Evolutionary conservation across 768 basidiomycete genomes (phyloP), one percentile per base, ranked within the genome.

Genomic region (Inosperma sp.): DNA sequence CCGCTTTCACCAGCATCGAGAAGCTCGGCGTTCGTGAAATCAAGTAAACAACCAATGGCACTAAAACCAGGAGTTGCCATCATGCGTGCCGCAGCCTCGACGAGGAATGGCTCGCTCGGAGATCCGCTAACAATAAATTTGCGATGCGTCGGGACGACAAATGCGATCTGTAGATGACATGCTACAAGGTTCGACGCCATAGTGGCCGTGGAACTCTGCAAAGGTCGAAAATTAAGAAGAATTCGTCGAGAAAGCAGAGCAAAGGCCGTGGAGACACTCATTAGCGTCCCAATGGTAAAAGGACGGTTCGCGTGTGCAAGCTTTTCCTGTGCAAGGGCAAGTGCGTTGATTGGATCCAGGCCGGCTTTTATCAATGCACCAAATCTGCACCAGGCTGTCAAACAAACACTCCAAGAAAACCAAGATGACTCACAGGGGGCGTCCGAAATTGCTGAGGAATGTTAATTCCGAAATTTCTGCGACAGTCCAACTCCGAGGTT

Each of bases 11-110:
- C 40, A 41, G 22, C 40, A 41, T 41, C 21, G 9, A 25, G 40
- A 41, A 41, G 22, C 23, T 25, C 40, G 14, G 22, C 40, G 19
- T 25, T 41, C 13, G 22, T 21, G 22, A 41, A 14, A 1, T 41
- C 16, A 25, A 41, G 40, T n/a, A 41, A 25, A 25, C 40, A 41
- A 41, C 12, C 13, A 25, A 41, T 25, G 16, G 40, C 26, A 25
- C 40, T 41, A 25, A 41, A 41, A 25, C 40, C 40, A 41, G 40
- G 40, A 41, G 41, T 42, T 16, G 41, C 22, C 41, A 42, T 42
- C 25, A 42, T 25, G 41, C 29, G 41, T 27, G 41, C 41, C 25
- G 41, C 41, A 17, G 41, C 41, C 41, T 42, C 41, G 41, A 42
- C 14, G 17, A 42, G 40, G 26, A 41, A 41, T 4, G 40, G 40